A percentile compares a stretch with the other conserved stretches of the same genome.
Conservation (phyloP, 306 rosid species). For the Begonia masoniana region DNA sequence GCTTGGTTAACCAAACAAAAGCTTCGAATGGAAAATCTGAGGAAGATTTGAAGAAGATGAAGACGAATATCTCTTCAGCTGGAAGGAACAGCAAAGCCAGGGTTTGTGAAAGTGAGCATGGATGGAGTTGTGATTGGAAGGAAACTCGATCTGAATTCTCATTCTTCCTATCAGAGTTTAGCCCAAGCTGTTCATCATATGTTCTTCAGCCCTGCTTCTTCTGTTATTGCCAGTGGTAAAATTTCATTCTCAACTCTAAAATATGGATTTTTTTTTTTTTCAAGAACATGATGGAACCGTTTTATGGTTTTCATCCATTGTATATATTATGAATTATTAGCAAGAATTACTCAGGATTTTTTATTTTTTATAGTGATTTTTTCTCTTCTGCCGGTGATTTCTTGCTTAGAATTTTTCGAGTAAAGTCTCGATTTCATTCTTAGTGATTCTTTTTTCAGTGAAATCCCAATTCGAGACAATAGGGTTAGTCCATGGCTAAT, state of each 20-base stretch:
- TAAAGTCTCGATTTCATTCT: too few species aligned
- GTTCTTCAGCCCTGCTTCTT: constrained; percentile 6
- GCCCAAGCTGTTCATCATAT: constrained; percentile 46
- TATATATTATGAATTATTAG: not conserved
- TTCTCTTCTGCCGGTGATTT: too few species aligned
- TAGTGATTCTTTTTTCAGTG: too few species aligned
- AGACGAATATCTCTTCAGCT: constrained; percentile 5
- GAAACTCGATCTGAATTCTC: constrained; percentile 54
- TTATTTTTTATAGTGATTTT: too few species aligned
- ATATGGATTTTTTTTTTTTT: too few species aligned
- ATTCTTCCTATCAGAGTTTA: constrained; percentile 40
- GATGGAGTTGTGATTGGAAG: constrained; percentile 56
- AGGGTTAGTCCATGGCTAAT: too few species aligned
- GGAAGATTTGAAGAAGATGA: constrained; percentile 22
- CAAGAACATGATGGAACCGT: not conserved
- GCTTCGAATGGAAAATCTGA: constrained; percentile 17
- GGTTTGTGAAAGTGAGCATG: constrained; percentile 50
- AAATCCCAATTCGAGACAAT: too few species aligned
- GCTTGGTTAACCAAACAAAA: constrained; percentile 51
- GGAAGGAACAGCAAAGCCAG: constrained; percentile 15
- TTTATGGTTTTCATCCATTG: not conserved
- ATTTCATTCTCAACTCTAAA: too few species aligned
- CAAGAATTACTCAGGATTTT: too few species aligned
- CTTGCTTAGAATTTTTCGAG: too few species aligned
- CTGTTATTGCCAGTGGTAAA: not conserved